Conservation (phyloP, 805 yeast genomes). For the Sugiyamaella mastotermitis region DNA sequence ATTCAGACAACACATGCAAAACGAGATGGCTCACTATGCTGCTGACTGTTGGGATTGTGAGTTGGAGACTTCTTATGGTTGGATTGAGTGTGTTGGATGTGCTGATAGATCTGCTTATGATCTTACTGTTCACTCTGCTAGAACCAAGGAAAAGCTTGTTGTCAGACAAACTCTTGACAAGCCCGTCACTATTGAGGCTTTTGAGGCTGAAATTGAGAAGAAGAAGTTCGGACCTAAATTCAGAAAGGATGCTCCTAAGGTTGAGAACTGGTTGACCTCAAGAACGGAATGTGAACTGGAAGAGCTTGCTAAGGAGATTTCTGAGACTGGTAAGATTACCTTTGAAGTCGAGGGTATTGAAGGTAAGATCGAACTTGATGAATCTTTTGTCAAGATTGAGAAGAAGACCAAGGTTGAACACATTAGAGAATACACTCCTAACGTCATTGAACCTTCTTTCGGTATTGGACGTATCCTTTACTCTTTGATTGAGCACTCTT, state of each 20-base stretch:
- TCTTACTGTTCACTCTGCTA: constrained; percentile 88
- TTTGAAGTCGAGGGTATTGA: constrained; percentile 63
- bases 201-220: constrained; percentile 82
- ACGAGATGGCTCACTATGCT: constrained; percentile 99
- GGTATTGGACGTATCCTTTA: constrained; percentile 98
- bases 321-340: constrained; percentile 53
- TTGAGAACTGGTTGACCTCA: constrained; percentile 68
- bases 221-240: constrained; percentile 97
- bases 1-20: constrained; percentile 97
- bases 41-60: constrained; percentile 99
- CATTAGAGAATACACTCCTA: constrained; percentile 91
- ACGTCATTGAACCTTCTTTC: constrained; percentile 97
- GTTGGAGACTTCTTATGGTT: constrained; percentile 90
- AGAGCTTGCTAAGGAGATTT: constrained; percentile 64
- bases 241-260: constrained; percentile 93
- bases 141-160: constrained; percentile 89
- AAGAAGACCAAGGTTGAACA: constrained; percentile 80
- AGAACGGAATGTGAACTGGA: constrained; percentile 85
- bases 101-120: constrained; percentile 99
- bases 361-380: constrained; percentile 61
- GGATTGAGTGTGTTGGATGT: constrained; percentile 99
- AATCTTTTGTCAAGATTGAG: constrained; percentile 65
- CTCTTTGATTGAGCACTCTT: constrained; percentile 86
- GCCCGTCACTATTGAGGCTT: constrained; percentile 77
- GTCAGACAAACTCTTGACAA: constrained; percentile 86